Evolutionary conservation across 495 filamentous ascomycete species (phyloP).

Genomic region (Talaromyces proteolyticus): DNA sequence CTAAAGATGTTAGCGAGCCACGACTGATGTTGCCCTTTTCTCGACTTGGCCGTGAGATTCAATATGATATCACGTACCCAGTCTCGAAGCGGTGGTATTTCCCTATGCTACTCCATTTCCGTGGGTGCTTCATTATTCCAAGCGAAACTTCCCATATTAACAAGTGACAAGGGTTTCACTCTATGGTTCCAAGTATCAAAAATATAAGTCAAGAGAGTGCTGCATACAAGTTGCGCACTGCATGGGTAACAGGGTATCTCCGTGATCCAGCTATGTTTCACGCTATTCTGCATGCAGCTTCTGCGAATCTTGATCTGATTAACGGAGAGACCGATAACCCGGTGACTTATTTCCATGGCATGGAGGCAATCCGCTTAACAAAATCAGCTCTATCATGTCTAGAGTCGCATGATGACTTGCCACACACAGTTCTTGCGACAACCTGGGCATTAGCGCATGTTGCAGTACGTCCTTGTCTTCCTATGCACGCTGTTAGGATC

Average conservation of each 20-base stretch:
- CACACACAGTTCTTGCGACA: neutral
- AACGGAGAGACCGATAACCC: conserved; percentile 5
- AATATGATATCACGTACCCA: conserved; percentile 1
- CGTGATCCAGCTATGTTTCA: conserved; percentile 4
- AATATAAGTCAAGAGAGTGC: neutral
- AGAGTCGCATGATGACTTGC: conserved; percentile 1
- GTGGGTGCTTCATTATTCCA: neutral
- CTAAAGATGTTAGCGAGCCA: neutral
- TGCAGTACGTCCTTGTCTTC: no score
- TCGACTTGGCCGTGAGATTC: conserved; percentile 2
- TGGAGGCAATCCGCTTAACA: neutral
- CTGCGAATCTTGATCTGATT: conserved; percentile 4
- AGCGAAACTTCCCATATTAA: neutral
- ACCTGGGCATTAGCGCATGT: conserved; percentile 3
- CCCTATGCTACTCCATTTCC: conserved; percentile 3
- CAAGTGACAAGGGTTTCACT: conserved; percentile 1
- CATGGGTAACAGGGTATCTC: conserved; percentile 3
- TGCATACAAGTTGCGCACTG: conserved; percentile 1
- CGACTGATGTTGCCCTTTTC: neutral
- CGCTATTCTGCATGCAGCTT: neutral
- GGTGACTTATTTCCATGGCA: conserved; percentile 2
- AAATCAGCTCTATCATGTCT: neutral
- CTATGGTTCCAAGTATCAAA: conserved; percentile 2
- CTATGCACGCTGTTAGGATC: no score
- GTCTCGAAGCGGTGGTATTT: conserved; percentile 3